Evolutionary conservation across 148 eudicot species (phyloP).

Genomic region (Rhododendron griersonianum): DNA sequence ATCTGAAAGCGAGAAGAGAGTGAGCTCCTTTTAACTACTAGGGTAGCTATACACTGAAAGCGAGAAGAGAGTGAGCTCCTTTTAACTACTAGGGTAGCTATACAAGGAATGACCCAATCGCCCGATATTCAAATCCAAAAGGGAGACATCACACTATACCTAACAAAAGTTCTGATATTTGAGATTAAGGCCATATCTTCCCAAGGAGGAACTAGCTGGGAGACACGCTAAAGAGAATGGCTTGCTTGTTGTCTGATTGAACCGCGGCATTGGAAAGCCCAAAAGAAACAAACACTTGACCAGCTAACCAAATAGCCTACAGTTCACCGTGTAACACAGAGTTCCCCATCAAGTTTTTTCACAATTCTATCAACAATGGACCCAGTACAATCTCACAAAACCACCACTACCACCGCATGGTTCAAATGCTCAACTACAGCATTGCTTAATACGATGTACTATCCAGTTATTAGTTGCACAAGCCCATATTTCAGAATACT

Average conservation of each 20-base stretch:
- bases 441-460: background rate
- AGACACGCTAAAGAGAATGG: background rate
- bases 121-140: background rate
- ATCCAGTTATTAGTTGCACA: background rate
- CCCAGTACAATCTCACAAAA: background rate
- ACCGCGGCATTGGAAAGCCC: background rate
- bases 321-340: background rate
- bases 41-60: background rate
- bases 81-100: background rate
- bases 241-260: background rate
- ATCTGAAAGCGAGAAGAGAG: background rate
- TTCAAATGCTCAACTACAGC: background rate
- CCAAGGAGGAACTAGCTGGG: background rate
- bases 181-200: background rate
- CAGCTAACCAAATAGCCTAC: background rate
- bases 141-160: background rate
- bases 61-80: background rate
- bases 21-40: background rate
- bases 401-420: background rate
- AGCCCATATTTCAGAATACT: background rate
- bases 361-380: background rate
- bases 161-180: background rate
- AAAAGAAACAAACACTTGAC: background rate
- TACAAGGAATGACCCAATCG: background rate
- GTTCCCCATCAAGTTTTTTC: background rate